A percentile compares a stretch with the other conserved stretches of the same genome.
Conservation (phyloP, 2,329 filamentous ascomycete species). For the Whalleya microplaca region DNA sequence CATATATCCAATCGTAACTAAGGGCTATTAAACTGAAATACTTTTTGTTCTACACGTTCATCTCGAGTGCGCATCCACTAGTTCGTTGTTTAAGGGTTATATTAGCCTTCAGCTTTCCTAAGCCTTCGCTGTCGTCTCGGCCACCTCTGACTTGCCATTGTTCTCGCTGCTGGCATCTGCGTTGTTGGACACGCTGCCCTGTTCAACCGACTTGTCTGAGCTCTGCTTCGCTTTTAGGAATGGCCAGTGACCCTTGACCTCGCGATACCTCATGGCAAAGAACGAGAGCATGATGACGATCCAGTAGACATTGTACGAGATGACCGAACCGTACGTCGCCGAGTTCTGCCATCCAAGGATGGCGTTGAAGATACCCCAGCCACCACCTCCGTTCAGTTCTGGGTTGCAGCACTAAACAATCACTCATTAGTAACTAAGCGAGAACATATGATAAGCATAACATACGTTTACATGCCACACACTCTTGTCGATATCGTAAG, state of each 20-base stretch:
- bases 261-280: constrained; percentile 66
- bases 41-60: neutral
- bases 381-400: constrained; percentile 70
- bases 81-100: neutral
- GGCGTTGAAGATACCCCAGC: constrained; percentile 87
- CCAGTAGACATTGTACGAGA: constrained; percentile 91
- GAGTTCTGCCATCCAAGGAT: constrained; percentile 88
- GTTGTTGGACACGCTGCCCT: neutral
- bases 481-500: constrained; percentile 76
- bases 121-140: neutral
- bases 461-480: constrained; percentile 83
- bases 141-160: constrained; percentile 3
- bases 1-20: neutral
- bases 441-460: constrained; percentile 23
- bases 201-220: neutral
- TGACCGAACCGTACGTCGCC: constrained; percentile 83
- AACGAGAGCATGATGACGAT: constrained; percentile 70
- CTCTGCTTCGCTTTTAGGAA: constrained; percentile 36
- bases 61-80: neutral
- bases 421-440: constrained; percentile 2
- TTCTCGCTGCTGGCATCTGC: neutral
- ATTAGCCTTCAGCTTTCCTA: neutral
- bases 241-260: constrained; percentile 57
- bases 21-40: neutral
- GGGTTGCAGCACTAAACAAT: constrained; percentile 75